Evolutionary conservation across 2,329 filamentous ascomycete species (phyloP), one percentile per base, ranked within the genome.

Genomic region (Cytospora leucostoma): DNA sequence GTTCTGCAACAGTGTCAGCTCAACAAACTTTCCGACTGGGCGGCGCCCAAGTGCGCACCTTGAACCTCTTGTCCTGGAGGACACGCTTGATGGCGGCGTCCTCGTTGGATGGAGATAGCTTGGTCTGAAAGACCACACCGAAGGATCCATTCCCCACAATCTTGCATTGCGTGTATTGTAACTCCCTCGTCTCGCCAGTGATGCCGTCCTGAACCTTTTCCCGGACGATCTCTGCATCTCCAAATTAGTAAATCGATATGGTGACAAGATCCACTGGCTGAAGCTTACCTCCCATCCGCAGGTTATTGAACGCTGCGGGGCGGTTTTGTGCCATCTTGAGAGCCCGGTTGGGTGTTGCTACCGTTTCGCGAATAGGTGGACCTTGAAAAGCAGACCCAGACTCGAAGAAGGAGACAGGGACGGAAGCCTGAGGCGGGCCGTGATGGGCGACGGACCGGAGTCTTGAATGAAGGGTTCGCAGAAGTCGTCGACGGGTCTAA

Each of bases 131-230:
- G 68, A 99, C 95, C 57, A 99, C 94, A 69, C 95, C 95, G 71
- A 99, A 99, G 40, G 94, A 98, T 70, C 95, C 95, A 80, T 99
- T 99, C 76, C 95, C 95, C 56, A 99, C 95, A 73, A 99, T 98
- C 82, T 99, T 99, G 84, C 94, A 98, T 77, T 98, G 95, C 62
- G 95, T 98, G 79, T 99, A 99, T 77, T 96, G 92, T 80, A 99
- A 88, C 73, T 99, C 95, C 77, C 92, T 90, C 72, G 93, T 96
- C 78, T 99, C 95, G 72, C 95, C 95, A 15, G 95, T 99, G 70
- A 97, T 83, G 75, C 95, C 95, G 84, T 99, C 95, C 78, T 99
- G 95, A 70, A 99, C 95, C 82, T 97, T 98, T 81, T 99, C 95
- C 76, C 93, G 93, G 76, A 99, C 92, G 69, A 98, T 91, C 84